A percentile compares a stretch with the other conserved stretches of the same genome.
Conservation (phyloP, 768 basidiomycete species). For the Artomyces pyxidatus region DNA sequence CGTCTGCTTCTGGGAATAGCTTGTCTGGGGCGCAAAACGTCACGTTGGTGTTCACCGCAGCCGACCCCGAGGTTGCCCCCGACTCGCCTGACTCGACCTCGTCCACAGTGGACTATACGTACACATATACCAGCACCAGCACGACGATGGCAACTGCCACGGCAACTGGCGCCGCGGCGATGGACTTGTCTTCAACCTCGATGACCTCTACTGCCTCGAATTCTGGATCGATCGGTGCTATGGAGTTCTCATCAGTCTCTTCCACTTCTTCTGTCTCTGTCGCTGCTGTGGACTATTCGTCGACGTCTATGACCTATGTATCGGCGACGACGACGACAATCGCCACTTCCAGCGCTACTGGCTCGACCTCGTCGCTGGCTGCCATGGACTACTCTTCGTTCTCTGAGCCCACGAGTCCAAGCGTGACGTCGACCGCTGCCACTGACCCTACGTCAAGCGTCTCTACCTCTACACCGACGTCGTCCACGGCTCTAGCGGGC, state of each 20-base stretch:
- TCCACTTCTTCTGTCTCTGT: not conserved
- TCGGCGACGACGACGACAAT: not conserved
- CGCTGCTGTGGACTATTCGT: not conserved
- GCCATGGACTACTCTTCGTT: not conserved
- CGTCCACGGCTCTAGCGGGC: not conserved
- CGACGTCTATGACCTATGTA: not conserved
- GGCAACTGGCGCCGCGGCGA: slow-evolving; percentile 3
- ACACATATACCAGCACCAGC: not conserved
- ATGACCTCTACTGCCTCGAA: not conserved
- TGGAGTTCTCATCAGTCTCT: not conserved
- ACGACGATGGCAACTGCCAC: slow-evolving; percentile 2
- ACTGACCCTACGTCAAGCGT: not conserved
- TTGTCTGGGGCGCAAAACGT: slow-evolving; percentile 32
- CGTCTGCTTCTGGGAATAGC: slow-evolving; percentile 13
- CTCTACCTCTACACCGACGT: not conserved
- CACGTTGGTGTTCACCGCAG: slow-evolving; percentile 44
- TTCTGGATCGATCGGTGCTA: not conserved
- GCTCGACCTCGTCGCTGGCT: not conserved
- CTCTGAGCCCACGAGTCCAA: not conserved
- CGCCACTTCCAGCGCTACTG: not conserved
- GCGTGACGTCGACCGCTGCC: not conserved
- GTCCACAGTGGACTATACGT: not conserved
- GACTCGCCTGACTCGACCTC: not conserved
- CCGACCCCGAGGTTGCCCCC: slow-evolving; percentile 22
- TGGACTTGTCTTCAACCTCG: not conserved